Base-by-base conservation (phyloP, 768 basidiomycete genomes). In the Hericium rajendrae region DNA sequence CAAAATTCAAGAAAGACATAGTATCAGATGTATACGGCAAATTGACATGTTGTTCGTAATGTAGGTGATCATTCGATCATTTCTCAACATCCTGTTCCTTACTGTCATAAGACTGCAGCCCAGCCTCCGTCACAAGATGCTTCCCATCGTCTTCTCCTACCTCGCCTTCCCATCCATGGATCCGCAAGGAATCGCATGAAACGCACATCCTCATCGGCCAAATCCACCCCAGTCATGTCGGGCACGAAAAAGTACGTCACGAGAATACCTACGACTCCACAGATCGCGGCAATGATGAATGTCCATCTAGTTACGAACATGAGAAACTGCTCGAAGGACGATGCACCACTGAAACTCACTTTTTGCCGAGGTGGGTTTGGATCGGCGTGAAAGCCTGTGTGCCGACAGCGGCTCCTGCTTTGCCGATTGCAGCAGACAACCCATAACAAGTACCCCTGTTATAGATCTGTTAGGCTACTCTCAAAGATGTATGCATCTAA, bases 341-440 rank as follows among this genome's bases (percentile, higher is more conserved):
- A 53, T 53, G 59, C 11, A 60, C 43, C 9, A 6, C 32, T 52
- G 46, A 48, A 52, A 67, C 72, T 48, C 63, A 80, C 80, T 75
- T 78, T 64, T 84, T 81, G 13, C 86, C 86, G n/a, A 85, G 78
- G 64, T 85, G 76, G 55, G 72, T 71, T 64, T 84, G 81, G 59
- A 87, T 85, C 3, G 85, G 85, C 3, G 83, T 85, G 66, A 86
- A 86, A 1, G 78, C 82, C 63, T 86, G 84, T 0, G 82, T 84
- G 9, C 85, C 85, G 53, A 86, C 58, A n/a, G 83, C 86, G 18
- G 86, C 88, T 4, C 87, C 87, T 2, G 83, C 73, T 64, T 86
- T 87, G 9, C 85, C 84, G 6, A 87, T 70, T 0, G 84, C 84
- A 8, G 85, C 85, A 26, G 81, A 81, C 40, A 87, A 64, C 1